Base-by-base conservation (phyloP, 176 grass and related monocot genomes). In the Eragrostis nindensis region DNA sequence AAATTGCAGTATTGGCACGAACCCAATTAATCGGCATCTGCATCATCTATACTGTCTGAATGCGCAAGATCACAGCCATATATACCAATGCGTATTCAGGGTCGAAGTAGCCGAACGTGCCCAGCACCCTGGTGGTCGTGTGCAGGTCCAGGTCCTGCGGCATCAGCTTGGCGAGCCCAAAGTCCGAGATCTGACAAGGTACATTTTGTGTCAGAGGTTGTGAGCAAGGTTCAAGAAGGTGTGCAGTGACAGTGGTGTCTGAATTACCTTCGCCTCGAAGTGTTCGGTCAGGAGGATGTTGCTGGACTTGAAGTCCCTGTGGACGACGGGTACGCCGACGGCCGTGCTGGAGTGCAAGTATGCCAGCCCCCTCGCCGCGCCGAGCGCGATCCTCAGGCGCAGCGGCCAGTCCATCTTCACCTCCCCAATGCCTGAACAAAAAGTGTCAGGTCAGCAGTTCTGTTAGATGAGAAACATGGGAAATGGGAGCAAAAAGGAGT, bases 31-130 rank as follows among this genome's bases (percentile, higher is more conserved):
- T 8, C 29, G 7, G 29, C 46, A 19, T n/a, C 53, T 10, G 4
- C 59, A 36, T 46, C 21, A 57, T 15, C 18, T 25, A 53, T 5
- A 8, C 27, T 15, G 24, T 22, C 6, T 18, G 82, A 26, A 27
- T n/a, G 70, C 11, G 30, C 53, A 72, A 17, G 49, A n/a, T 55
- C 59, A 64, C 3, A 41, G 47, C 1, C 26, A 9, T 7, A 4
- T 5, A 7, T 76, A 99, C 96, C 92, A 86, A 74, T 6, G 96
- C 96, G 66, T 99, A 99, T 68, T 99, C 96, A 4, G 96, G 96
- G 70, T 99, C 96, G 71, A 99, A 99, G 82, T 99, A 99, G 49
- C 96, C 96, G 73, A 99, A 99, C n/a, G 96, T 99, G 68, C 96
- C 96, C 5, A 99, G 85, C 40, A 95, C 88, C 54, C 93, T 90